Base-by-base conservation (phyloP, 2,329 filamentous ascomycete species). In the Apiospora koreana region DNA sequence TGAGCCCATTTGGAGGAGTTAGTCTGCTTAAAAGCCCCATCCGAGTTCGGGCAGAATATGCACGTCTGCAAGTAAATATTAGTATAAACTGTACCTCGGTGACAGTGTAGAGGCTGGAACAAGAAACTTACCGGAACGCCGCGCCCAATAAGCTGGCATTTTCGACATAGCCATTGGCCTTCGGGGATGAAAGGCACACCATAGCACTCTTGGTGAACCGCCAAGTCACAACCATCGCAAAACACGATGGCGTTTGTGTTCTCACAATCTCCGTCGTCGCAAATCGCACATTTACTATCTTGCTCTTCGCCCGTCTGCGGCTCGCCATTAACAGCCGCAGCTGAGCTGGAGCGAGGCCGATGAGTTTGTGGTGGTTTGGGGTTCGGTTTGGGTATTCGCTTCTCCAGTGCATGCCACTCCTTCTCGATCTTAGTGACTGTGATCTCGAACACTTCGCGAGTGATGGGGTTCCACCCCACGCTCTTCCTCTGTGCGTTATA, bases 191-290 rank as follows among this genome's bases (percentile, higher is more conserved):
- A 99, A 1, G 96, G 96, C 65, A 99, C 96, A 69, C 96, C 96
- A 79, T 99, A 99, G 81, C 96, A 99, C 83, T 99, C 96, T 81
- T 99, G 96, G 81, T 99, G 96, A 12, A 99, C 96, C 3, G 96
- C 96, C 68, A 99, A 85, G 81, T 99, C 97, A 81, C 96, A 99
- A 3, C 96, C 96, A 79, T 99, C 96, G 80, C 96, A 99, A 79
- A 99, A 99, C 28, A 99, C 96, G 77, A 99, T 99, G 0, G 96
- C 96, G 78, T 99, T 99, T 28, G 96, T 97, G 80, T 99, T 99
- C 82, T 99, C 96, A 78, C 96, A 99, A 79, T 99, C 96, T n/a
- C 96, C 96, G 78, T 99, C 96, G 79, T 99, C 96, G 79, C 96
- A 99, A 70, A 99, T 97, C 28, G 94, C 95, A 79, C 96, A 99